Evolutionary conservation across 768 basidiomycete genomes (phyloP).

Genomic region (Amanita subjunquillea): DNA sequence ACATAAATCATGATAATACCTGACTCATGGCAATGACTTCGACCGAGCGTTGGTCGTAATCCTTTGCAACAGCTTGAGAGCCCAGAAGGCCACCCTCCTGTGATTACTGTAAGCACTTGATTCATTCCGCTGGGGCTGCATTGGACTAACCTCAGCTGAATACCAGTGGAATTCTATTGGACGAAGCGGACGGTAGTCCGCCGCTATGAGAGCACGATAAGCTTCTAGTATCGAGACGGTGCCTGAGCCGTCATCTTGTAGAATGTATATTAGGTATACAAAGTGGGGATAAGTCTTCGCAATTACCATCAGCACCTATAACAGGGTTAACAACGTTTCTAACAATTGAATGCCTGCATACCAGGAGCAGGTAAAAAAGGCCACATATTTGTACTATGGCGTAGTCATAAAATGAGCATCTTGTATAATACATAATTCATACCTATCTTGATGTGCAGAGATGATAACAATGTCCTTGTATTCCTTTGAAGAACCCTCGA

Average conservation of each 20-base stretch:
- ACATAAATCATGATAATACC: conserved; percentile 24
- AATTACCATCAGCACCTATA: conserved; percentile 40
- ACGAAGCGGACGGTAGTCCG: conserved; percentile 56
- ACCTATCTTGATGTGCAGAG: conserved; percentile 82
- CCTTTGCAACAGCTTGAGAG: conserved; percentile 78
- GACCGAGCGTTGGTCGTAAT: conserved; percentile 51
- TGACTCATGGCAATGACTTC: conserved; percentile 81
- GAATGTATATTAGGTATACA: conserved; percentile 10
- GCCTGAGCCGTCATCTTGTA: conserved; percentile 66
- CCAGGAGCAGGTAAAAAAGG: conserved; percentile 73
- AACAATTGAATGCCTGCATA: conserved; percentile 17
- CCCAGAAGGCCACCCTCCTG: conserved; percentile 82
- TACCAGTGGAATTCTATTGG: conserved; percentile 82
- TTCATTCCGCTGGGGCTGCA: not conserved
- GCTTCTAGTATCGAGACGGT: conserved; percentile 73
- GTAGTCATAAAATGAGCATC: not conserved
- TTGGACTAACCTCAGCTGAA: conserved; percentile 52
- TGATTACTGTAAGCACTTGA: not conserved
- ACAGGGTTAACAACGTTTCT: conserved; percentile 12
- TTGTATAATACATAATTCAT: not conserved
- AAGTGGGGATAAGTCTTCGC: conserved; percentile 9
- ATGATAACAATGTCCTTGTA: conserved; percentile 62
- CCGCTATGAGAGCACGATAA: conserved; percentile 58
- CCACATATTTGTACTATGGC: conserved; percentile 59
- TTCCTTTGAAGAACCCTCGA: conserved; percentile 56